Conservation (phyloP, 371 early-diverging fungal species). For the Lichtheimia hyalospora region DNA sequence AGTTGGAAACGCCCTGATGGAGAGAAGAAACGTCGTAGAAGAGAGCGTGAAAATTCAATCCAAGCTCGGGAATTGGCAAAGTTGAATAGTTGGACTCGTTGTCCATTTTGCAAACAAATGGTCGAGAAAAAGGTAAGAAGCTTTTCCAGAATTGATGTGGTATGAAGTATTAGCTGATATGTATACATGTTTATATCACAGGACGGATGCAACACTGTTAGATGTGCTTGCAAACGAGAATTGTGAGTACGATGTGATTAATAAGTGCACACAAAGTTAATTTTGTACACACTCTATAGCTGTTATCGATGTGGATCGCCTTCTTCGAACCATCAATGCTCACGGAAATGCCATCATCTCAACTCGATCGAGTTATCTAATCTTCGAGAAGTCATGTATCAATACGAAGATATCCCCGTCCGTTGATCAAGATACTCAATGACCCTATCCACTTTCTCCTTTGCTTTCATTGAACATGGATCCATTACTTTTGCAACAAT, state of each 20-base stretch:
- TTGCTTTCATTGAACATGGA: no score
- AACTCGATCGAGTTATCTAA: not conserved
- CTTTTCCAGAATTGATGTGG: not conserved
- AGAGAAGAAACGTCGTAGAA: not conserved
- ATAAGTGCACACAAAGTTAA: not conserved
- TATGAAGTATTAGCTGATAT: not conserved
- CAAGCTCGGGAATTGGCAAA: not conserved
- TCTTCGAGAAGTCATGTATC: not conserved
- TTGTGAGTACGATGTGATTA: not conserved
- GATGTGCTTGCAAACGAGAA: not conserved
- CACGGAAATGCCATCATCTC: not conserved
- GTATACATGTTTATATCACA: not conserved
- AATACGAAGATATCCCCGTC: not conserved
- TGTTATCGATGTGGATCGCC: not conserved
- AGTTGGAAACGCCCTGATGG: no score
- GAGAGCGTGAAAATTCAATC: conserved; percentile 2
- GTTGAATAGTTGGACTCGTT: conserved; percentile 1
- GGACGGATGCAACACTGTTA: not conserved
- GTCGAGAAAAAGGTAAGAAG: not conserved
- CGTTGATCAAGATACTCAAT: not conserved
- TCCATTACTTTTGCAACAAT: no score
- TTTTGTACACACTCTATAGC: not conserved
- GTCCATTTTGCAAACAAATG: not conserved
- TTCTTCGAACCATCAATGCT: not conserved
- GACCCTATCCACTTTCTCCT: no score